Base-by-base conservation (phyloP, 2,329 filamentous ascomycete species). In the Cladosporium sp. region DNA sequence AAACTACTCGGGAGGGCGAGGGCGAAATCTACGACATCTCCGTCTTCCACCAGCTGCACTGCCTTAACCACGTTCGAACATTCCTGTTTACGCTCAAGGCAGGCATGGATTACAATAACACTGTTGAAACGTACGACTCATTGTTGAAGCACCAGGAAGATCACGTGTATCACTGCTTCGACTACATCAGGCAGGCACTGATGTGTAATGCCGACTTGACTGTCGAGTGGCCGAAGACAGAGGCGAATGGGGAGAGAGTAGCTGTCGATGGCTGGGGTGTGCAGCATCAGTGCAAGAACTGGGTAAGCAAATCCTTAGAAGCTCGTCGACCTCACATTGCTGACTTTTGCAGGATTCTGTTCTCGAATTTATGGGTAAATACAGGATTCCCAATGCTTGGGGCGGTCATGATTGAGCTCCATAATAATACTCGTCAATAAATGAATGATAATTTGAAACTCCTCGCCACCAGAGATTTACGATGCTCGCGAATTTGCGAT, bases 11-110 rank as follows among this genome's bases (percentile, higher is more conserved):
- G 7, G 49, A 57, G 19, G 62, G 62, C 53, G 28, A 18, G 14
- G 54, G 54, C 34, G 56, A 62, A 38, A 58, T 68, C 51, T 70
- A 68, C 59, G 63, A 64, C 42, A 61, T 64, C 41, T 61, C 65
- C n/a, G 46, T 69, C 43, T 70, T 65, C 58, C 67, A 69, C 52
- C 65, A 69, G 46, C 54, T 69, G 35, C 66, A 69, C 53, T 70
- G 68, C 46, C 60, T 70, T 1, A 46, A 53, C 13, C 61, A 66
- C 41, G 61, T 69, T 32, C 61, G 67, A 3, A 63, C 56, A 2
- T 63, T 63, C 46, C 53, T 59, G 18, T 65, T 58, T 49, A 56
- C 57, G 13, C 55, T 66, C 38, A 44, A 65, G 9, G 62, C 61
- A 7, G 49, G 49, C 11, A 43, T 62, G 19, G 56, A 59, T 9